A percentile compares a stretch with the other conserved stretches of the same genome.
Conservation (phyloP, 2,329 filamentous ascomycete genomes). For the Alternaria metachromatica region DNA sequence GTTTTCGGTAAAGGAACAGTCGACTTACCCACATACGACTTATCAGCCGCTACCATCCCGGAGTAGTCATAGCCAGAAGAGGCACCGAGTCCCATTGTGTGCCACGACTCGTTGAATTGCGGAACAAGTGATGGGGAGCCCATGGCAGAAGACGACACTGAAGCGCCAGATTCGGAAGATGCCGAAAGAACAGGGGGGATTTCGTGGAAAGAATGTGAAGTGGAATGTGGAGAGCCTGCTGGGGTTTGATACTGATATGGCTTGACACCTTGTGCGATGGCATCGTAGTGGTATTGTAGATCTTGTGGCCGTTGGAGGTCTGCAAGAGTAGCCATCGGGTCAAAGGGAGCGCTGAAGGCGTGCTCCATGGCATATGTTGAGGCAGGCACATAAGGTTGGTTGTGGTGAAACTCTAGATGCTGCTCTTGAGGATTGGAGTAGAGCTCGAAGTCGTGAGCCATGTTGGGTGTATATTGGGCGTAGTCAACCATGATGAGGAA, state of each 20-base stretch:
- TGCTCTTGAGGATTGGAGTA: conserved; percentile 44
- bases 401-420: conserved; percentile 40
- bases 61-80: conserved; percentile 64
- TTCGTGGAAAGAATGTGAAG: conserved; percentile 55
- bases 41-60: conserved; percentile 54
- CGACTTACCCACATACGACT: conserved; percentile 60
- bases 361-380: conserved; percentile 41
- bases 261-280: conserved; percentile 47
- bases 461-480: conserved; percentile 36
- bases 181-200: conserved; percentile 55
- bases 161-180: conserved; percentile 60
- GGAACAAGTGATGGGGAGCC: conserved; percentile 64
- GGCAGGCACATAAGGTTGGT: conserved; percentile 38
- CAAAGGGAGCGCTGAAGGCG: conserved; percentile 48
- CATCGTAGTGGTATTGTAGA: conserved; percentile 46
- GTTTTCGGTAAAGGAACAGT: conserved; percentile 44
- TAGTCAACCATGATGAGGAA: conserved; percentile 46
- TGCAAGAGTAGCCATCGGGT: conserved; percentile 43
- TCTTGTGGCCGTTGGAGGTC: conserved; percentile 43
- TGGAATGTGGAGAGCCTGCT: conserved; percentile 53
- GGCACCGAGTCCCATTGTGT: conserved; percentile 65
- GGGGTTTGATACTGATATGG: conserved; percentile 47
- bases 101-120: conserved; percentile 67
- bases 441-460: conserved; percentile 49
- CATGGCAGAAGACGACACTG: conserved; percentile 58